Conservation (phyloP, 805 yeast genomes). For the Komagataella kurtzmanii region DNA sequence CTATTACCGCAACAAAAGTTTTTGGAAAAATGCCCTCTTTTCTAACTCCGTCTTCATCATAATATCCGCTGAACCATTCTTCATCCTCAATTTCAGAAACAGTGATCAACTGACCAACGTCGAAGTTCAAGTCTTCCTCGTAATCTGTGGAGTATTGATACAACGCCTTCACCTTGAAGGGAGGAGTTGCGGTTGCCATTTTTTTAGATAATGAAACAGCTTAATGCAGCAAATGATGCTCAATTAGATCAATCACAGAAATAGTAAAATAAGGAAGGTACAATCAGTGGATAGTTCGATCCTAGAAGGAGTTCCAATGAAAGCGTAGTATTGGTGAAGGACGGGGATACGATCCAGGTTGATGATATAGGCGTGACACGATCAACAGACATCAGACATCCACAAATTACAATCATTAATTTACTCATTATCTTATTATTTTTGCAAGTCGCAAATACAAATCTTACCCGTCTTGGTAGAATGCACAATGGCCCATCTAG, state of each 20-base stretch:
- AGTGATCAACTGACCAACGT: constrained; percentile 51
- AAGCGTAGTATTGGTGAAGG: neutral
- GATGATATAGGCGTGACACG: neutral
- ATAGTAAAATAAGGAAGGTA: neutral
- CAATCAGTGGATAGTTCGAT: neutral
- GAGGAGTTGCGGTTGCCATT: constrained; percentile 12
- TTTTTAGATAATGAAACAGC: neutral
- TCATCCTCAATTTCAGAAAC: constrained; percentile 79
- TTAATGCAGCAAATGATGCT: neutral
- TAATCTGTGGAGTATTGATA: constrained; percentile 49
- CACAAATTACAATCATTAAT: neutral
- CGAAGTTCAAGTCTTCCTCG: constrained; percentile 73
- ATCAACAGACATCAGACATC: constrained; percentile 1
- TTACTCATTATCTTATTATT: constrained; percentile 17
- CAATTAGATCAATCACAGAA: neutral
- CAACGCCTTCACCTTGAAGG: constrained; percentile 58
- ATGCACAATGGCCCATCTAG: constrained; percentile 62
- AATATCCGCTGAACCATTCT: constrained; percentile 80
- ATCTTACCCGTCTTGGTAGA: constrained; percentile 71
- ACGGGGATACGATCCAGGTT: neutral
- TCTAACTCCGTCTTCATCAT: constrained; percentile 28
- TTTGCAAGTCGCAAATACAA: constrained; percentile 50
- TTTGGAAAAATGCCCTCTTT: constrained; percentile 77
- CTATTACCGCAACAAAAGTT: constrained; percentile 42
- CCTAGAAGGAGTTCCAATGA: neutral